Conservation (phyloP, 1,139 yeast genomes). For the Taiozyma sp. region DNA sequence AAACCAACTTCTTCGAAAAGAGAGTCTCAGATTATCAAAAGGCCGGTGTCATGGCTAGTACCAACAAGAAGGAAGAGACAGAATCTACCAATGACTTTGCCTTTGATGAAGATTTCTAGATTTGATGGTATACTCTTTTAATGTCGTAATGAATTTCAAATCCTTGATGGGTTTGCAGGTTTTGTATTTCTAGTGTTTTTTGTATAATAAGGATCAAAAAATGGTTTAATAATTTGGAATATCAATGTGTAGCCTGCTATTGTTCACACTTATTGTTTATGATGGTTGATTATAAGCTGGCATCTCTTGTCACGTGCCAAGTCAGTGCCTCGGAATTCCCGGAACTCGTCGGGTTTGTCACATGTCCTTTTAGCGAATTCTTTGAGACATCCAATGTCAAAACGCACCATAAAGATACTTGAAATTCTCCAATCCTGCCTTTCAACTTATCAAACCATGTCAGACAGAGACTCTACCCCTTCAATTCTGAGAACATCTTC, state of each 20-base stretch:
- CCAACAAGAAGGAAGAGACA: conserved; percentile 31
- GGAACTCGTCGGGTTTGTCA: neutral
- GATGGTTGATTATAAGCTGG: too few relatives aligned
- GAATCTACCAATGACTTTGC: conserved; percentile 37
- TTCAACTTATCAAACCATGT: neutral
- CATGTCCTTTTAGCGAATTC: neutral
- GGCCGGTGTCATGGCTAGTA: conserved; percentile 92
- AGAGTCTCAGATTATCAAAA: conserved; percentile 98
- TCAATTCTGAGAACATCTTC: conserved; percentile 21
- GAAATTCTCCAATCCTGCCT: neutral
- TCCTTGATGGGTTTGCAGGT: neutral
- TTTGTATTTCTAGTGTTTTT: neutral
- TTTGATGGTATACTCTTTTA: neutral
- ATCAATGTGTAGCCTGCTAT: neutral
- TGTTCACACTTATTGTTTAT: too few relatives aligned
- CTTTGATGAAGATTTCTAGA: conserved; percentile 47
- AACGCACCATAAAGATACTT: neutral
- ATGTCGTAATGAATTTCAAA: neutral
- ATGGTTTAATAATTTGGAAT: neutral
- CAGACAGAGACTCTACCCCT: neutral
- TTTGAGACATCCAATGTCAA: too few relatives aligned
- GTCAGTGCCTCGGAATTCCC: neutral
- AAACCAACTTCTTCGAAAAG: conserved; percentile 98
- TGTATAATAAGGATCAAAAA: neutral
- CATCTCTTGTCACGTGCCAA: neutral